Percentiles rank a stretch among this genome's conserved stretches.
Evolutionary conservation across 2,329 filamentous ascomycete species (phyloP).

Genomic region (Thermoascus crustaceus): DNA sequence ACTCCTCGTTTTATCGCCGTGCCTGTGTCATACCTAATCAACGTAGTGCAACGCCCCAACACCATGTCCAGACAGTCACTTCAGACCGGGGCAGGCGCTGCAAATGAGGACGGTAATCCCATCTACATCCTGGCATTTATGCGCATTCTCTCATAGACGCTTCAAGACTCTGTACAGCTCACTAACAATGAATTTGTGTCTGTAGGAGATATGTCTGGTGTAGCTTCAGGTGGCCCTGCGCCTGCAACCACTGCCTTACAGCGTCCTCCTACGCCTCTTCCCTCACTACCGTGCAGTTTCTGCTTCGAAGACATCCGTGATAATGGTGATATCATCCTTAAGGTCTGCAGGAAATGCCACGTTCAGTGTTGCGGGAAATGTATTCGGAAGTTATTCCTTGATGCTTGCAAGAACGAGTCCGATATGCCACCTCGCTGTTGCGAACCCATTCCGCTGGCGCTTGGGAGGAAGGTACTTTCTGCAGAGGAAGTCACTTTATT

Average conservation of each 20-base stretch:
- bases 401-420: constrained; percentile 30
- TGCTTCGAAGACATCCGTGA: not conserved
- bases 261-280: not conserved
- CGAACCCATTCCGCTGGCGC: constrained; percentile 34
- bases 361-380: constrained; percentile 6
- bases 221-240: not conserved
- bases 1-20: too few species aligned
- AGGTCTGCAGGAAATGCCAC: constrained; percentile 4
- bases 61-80: too few species aligned
- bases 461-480: constrained; percentile 28
- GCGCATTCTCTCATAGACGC: too few species aligned
- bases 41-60: too few species aligned
- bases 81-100: too few species aligned
- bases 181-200: too few species aligned
- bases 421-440: constrained; percentile 43
- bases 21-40: too few species aligned
- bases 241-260: too few species aligned
- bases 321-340: not conserved
- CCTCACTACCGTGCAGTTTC: not conserved
- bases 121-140: too few species aligned
- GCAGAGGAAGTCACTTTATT: constrained; percentile 30
- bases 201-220: too few species aligned
- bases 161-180: too few species aligned
- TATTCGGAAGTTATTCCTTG: constrained; percentile 29
- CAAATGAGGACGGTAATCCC: too few species aligned